phyloP scores from a whole-genome alignment of 345 rosid species.

The Salix suchowensis region DNA sequence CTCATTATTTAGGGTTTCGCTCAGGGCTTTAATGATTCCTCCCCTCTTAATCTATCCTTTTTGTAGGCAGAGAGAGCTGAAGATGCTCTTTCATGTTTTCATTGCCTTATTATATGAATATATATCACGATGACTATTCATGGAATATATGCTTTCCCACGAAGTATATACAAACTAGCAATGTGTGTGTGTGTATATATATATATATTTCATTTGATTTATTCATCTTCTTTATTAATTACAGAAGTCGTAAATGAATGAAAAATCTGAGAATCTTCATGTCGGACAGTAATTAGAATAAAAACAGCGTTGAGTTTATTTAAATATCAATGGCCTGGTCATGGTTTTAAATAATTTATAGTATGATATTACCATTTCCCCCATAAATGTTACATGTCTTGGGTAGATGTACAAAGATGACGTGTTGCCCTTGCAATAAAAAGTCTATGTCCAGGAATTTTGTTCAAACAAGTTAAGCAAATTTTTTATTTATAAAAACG shows the following conservation, averaged over 20 bases:
- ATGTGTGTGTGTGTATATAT: not conserved
- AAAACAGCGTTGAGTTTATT: not conserved
- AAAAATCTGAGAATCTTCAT: slow-evolving; percentile 18
- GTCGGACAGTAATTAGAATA: not conserved
- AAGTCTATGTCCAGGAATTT: no score
- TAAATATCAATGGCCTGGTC: not conserved
- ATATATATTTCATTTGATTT: not conserved
- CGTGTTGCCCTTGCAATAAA: no score
- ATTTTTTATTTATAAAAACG: no score
- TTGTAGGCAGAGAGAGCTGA: slow-evolving; percentile 12
- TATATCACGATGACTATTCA: slow-evolving; percentile 2
- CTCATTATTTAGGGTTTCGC: not conserved
- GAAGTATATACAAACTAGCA: not conserved
- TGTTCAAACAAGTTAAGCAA: no score
- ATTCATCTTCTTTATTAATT: not conserved
- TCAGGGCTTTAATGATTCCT: not conserved
- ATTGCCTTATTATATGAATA: slow-evolving; percentile 20
- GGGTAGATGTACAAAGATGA: no score
- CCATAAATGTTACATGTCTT: not conserved
- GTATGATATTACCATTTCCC: not conserved
- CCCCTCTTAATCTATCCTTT: not conserved
- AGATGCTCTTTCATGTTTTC: slow-evolving; percentile 27
- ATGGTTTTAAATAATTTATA: not conserved
- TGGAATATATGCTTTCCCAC: slow-evolving; percentile 30
- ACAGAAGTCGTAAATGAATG: not conserved